Percentiles rank a stretch among this genome's conserved stretches.
phyloP scores from a whole-genome alignment of 169 alveolate genomes.

The Plasmodium sp. region DNA sequence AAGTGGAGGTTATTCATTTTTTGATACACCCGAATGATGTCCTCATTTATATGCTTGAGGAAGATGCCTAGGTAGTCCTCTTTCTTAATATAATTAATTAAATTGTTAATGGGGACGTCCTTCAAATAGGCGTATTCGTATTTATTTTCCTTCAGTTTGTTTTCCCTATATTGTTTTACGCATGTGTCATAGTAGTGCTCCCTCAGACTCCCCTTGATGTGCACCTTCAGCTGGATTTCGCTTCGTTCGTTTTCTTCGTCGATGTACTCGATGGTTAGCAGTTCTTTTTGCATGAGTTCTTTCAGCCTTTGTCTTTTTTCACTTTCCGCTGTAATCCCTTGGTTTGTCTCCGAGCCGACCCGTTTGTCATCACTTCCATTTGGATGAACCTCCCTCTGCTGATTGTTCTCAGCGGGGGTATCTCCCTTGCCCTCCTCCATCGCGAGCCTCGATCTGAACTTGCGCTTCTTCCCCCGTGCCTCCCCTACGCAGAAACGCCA shows the following conservation, averaged over 20 bases:
- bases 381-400: neutral
- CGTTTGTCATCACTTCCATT: neutral
- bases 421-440: neutral
- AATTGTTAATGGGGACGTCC: constrained; percentile 60
- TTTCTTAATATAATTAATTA: constrained; percentile 66
- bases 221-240: constrained; percentile 35
- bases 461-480: neutral
- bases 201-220: constrained; percentile 37
- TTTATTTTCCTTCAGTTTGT: constrained; percentile 52
- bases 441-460: neutral
- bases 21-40: constrained; percentile 46
- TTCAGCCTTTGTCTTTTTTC: neutral
- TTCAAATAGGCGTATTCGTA: constrained; percentile 60
- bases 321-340: neutral
- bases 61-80: constrained; percentile 35
- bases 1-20: constrained; percentile 39
- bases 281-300: constrained; percentile 11
- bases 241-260: constrained; percentile 66
- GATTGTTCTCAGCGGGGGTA: neutral
- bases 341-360: neutral
- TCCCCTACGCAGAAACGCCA: neutral
- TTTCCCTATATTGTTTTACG: constrained; percentile 47
- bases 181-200: constrained; percentile 60
- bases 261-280: constrained; percentile 14
- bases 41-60: constrained; percentile 46